Evolutionary conservation across 2,329 filamentous ascomycete genomes (phyloP).

Genomic region (Colletotrichum sp.): DNA sequence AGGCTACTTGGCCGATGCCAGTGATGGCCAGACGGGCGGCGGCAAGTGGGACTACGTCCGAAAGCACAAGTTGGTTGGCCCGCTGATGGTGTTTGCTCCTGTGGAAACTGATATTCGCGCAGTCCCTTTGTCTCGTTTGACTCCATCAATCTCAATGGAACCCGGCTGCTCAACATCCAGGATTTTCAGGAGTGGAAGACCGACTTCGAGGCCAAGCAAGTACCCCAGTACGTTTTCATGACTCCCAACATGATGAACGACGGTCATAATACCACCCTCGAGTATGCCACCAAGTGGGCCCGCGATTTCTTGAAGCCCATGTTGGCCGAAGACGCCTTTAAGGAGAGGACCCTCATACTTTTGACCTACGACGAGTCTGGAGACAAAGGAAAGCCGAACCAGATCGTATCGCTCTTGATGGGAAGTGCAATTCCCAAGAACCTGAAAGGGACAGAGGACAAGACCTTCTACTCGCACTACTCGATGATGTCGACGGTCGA

Average conservation of each 20-base stretch:
- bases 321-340: constrained; percentile 53
- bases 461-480: constrained; percentile 52
- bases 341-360: constrained; percentile 56
- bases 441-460: constrained; percentile 54
- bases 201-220: constrained; percentile 56
- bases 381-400: constrained; percentile 55
- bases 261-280: constrained; percentile 63
- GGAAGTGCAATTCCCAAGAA: constrained; percentile 54
- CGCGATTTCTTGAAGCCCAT: constrained; percentile 58
- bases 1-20: constrained; percentile 47
- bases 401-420: constrained; percentile 57
- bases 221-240: constrained; percentile 71
- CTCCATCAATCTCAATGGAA: constrained; percentile 40
- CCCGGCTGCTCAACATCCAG: constrained; percentile 62
- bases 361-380: constrained; percentile 64
- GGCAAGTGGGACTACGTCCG: constrained; percentile 30
- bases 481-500: constrained; percentile 44
- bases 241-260: constrained; percentile 69
- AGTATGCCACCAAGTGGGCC: constrained; percentile 56
- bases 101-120: constrained; percentile 21
- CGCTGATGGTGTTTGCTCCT: background rate
- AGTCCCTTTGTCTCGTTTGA: constrained; percentile 48
- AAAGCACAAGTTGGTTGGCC: constrained; percentile 22
- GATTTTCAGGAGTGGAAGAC: constrained; percentile 65
- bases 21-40: constrained; percentile 32